Base-by-base conservation (phyloP, 768 basidiomycete genomes). In the Hemileccinum rubropunctum region DNA sequence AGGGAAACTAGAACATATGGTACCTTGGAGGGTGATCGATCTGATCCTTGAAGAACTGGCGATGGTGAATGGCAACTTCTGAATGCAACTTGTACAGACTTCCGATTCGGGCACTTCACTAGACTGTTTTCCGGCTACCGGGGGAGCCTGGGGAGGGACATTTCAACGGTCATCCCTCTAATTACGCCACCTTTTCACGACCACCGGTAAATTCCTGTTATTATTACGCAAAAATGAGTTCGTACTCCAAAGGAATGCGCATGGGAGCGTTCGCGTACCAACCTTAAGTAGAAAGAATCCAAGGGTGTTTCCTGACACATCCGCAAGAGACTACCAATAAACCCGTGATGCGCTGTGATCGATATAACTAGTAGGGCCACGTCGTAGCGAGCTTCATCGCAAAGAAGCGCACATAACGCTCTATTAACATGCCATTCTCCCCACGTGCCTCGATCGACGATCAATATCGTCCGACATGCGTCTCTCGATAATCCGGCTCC, bases 281-380 rank as follows among this genome's bases (percentile, higher is more conserved):
- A 86, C 87, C 86, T 72, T 87, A 86, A 1, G 84, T 86, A 3
- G 81, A 76, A 28, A 88, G 62, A 6, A 60, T 43, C 60, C 77
- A 81, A 13, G 49, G 52, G 1, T 61, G 59, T n/a, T 20, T 81
- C 74, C 0, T 74, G 74, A 18, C 81, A 64, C 0, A 73, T 69
- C 3, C 61, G 65, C 58, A 87, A 58, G 48, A 86, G 78, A 1
- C 76, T 80, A 38, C 76, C 72, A 40, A 84, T 81, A 50, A 83
- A 76, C 0, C 84, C 86, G 8, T 78, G 73, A 59, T 90, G 87
- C 0, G 80, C 72, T 1, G 84, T 84, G 47, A 88, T 75, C 6
- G 84, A 83, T 17, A 88, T 76, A 49, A 78, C 88, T 88, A 15
- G 20, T 13, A 18, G 26, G n/a, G 6, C 4, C 23, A 45, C 17